Percentiles rank a stretch among this genome's conserved stretches.
These are phyloP conservation scores for Hypoxylon intermedium DNA, from an alignment of 495 filamentous ascomycete genomes.

Conservation along the genomic window DNA sequence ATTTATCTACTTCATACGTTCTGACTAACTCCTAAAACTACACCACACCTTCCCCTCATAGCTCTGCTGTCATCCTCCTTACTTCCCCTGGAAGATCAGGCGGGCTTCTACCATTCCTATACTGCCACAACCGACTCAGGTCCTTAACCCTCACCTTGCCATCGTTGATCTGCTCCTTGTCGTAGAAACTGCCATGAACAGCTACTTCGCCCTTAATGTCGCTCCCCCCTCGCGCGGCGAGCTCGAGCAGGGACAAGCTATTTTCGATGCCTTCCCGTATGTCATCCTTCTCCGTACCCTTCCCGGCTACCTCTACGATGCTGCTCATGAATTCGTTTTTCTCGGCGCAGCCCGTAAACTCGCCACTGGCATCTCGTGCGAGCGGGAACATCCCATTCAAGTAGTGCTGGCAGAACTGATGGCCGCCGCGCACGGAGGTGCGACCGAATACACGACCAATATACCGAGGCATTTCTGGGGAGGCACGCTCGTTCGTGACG, in stretches of 20 bases:
- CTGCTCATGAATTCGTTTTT: constrained; percentile 65
- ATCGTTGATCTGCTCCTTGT: constrained; percentile 25
- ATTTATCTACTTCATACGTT: no score
- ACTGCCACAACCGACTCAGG: constrained; percentile 75
- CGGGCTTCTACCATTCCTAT: constrained; percentile 71
- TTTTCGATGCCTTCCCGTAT: constrained; percentile 50
- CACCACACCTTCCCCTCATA: constrained; percentile 1
- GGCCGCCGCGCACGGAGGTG: constrained; percentile 64
- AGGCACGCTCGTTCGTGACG: constrained; percentile 49
- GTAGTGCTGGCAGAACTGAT: constrained; percentile 83
- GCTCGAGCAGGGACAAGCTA: constrained; percentile 40
- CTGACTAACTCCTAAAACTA: no score
- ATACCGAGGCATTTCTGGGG: constrained; percentile 62
- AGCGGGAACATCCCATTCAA: constrained; percentile 79
- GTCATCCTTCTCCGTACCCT: constrained; percentile 47
- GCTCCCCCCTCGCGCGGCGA: constrained; percentile 24
- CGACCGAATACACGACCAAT: constrained; percentile 79
- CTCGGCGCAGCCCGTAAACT: constrained; percentile 46
- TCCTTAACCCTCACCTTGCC: constrained; percentile 64
- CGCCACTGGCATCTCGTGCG: constrained; percentile 38
- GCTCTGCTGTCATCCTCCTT: constrained; percentile 26
- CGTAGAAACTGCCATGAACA: constrained; percentile 41
- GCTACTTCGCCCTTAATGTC: constrained; percentile 42
- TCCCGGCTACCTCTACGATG: constrained; percentile 51
- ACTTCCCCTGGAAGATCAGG: constrained; percentile 41